phyloP scores from a whole-genome alignment of 2,329 filamentous ascomycete species.

The Sporothrix phasma region DNA sequence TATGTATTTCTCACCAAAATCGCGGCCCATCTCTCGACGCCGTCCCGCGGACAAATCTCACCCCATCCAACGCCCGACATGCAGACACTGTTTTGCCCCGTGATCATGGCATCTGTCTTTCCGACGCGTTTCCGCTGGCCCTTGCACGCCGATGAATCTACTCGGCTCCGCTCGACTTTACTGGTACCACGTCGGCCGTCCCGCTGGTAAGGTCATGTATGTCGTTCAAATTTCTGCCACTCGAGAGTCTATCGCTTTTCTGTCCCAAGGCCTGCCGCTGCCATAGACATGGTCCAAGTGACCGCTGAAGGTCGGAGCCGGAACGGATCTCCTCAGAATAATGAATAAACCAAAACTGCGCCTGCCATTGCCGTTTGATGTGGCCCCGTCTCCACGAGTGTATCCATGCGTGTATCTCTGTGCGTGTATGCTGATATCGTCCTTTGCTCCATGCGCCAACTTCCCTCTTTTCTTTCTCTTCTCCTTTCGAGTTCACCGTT shows the following conservation, averaged over 20 bases:
- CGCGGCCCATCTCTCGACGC: neutral
- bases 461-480: too few relatives aligned
- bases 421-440: neutral
- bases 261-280: neutral
- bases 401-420: neutral
- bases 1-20: neutral
- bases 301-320: neutral
- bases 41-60: neutral
- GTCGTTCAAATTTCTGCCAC: constrained; percentile 9
- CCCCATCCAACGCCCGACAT: neutral
- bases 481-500: too few relatives aligned
- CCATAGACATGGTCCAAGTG: neutral
- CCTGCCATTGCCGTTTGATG: neutral
- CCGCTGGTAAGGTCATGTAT: constrained; percentile 3
- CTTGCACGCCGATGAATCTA: neutral
- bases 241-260: constrained; percentile 1
- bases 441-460: neutral
- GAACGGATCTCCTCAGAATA: neutral
- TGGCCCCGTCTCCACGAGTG: too few relatives aligned
- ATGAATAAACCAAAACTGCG: constrained; percentile 2
- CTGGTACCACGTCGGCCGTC: neutral
- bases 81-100: neutral
- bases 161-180: neutral
- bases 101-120: neutral
- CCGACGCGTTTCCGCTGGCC: neutral